A percentile compares a stretch with the other conserved stretches of the same genome.
phyloP scores from a whole-genome alignment of 2,329 filamentous ascomycete species.

The Talaromyces piceae region DNA sequence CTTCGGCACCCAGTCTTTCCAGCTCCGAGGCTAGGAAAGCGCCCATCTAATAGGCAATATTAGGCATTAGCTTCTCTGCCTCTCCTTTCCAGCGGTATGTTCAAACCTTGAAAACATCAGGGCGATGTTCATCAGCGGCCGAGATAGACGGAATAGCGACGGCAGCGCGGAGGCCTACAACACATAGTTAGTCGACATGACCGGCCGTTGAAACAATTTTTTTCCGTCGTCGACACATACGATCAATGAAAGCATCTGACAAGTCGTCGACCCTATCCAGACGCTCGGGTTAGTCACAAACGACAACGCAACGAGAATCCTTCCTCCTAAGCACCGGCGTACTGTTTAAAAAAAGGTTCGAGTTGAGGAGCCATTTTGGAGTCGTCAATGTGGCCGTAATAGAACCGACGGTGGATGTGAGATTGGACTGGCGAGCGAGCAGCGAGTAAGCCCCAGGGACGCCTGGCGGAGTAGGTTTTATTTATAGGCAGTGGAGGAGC shows the following conservation, averaged over 20 bases:
- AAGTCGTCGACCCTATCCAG: constrained; percentile 59
- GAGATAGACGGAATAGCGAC: constrained; percentile 96
- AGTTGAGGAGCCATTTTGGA: constrained; percentile 81
- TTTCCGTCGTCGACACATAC: constrained; percentile 38
- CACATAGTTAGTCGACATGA: constrained; percentile 9
- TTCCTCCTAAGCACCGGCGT: constrained; percentile 17
- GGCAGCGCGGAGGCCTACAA: constrained; percentile 63
- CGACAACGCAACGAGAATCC: neutral
- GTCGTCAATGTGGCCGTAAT: constrained; percentile 40
- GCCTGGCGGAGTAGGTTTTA: neutral
- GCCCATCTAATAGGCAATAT: constrained; percentile 59
- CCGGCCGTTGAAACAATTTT: neutral
- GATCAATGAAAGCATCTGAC: constrained; percentile 76
- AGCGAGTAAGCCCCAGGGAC: neutral
- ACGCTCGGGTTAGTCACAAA: constrained; percentile 8
- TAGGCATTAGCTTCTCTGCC: neutral
- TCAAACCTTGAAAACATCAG: constrained; percentile 73
- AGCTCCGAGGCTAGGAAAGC: constrained; percentile 82
- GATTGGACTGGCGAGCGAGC: neutral
- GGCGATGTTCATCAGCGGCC: constrained; percentile 77
- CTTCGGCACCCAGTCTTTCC: constrained; percentile 71
- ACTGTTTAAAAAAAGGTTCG: constrained; percentile 84
- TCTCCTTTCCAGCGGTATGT: neutral
- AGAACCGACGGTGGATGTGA: constrained; percentile 24
- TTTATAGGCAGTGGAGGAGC: neutral